phyloP scores from a whole-genome alignment of 129 eudicot species.

The Gnaphalium uliginosum region DNA sequence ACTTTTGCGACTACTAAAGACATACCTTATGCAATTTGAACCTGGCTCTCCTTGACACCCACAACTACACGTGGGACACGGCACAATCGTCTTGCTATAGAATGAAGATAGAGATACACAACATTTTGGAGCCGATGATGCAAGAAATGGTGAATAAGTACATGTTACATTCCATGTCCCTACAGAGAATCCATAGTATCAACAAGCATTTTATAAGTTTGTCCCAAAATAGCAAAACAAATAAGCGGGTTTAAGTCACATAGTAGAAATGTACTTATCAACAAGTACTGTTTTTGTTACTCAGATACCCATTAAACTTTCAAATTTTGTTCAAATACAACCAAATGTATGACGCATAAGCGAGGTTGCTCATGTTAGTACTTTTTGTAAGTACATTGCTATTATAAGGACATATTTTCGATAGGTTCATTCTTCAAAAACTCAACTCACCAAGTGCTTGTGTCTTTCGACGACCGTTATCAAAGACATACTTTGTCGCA shows the following conservation, averaged over 20 bases:
- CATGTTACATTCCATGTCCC: slow-evolving; percentile 81
- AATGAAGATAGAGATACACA: slow-evolving; percentile 82
- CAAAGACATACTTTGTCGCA: slow-evolving; percentile 52
- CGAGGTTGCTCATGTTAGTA: no score
- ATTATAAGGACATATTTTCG: no score
- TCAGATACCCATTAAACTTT: no score
- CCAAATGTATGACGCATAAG: no score
- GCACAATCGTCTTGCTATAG: slow-evolving; percentile 56
- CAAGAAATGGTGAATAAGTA: slow-evolving; percentile 68
- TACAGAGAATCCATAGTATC: slow-evolving; percentile 21
- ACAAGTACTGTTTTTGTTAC: no score
- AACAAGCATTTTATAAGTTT: neutral
- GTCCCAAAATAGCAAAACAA: neutral
- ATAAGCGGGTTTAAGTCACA: slow-evolving; percentile 11
- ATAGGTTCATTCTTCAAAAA: neutral
- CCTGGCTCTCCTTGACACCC: slow-evolving; percentile 61
- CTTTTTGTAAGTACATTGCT: no score
- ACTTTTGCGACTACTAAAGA: neutral
- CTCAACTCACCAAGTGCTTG: slow-evolving; percentile 56
- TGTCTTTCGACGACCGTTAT: slow-evolving; percentile 68
- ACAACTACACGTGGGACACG: slow-evolving; percentile 72
- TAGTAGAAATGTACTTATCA: no score
- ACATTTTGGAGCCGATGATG: slow-evolving; percentile 67
- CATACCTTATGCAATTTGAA: slow-evolving; percentile 55
- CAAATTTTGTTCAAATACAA: no score